Evolutionary conservation across 805 yeast genomes (phyloP).

Genomic region (Yamadazyma sp.): DNA sequence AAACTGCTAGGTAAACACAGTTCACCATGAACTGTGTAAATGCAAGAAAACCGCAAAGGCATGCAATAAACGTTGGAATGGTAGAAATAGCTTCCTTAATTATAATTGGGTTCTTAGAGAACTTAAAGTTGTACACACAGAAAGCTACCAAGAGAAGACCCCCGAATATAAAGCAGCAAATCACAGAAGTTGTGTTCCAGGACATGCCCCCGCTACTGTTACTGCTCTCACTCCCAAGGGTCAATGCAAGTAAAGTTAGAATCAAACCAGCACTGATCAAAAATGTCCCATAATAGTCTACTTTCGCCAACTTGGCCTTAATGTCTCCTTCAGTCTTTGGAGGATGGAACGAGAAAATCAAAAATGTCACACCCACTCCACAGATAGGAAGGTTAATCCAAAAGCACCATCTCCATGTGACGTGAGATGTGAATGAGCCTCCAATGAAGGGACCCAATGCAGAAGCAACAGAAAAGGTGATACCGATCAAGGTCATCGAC

Average conservation of each 20-base stretch:
- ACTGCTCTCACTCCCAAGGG: slow-evolving; percentile 41
- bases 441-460: slow-evolving; percentile 66
- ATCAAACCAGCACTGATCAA: slow-evolving; percentile 45
- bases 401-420: slow-evolving; percentile 78
- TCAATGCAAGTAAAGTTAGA: slow-evolving; percentile 47
- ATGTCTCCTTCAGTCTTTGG: slow-evolving; percentile 43
- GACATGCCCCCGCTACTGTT: slow-evolving; percentile 40
- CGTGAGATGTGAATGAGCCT: slow-evolving; percentile 59
- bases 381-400: slow-evolving; percentile 69
- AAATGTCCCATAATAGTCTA: slow-evolving; percentile 53
- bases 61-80: slow-evolving; percentile 38
- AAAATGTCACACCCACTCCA: slow-evolving; percentile 44
- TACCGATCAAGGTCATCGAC: slow-evolving; percentile 38
- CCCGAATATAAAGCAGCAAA: slow-evolving; percentile 49
- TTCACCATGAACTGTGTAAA: slow-evolving; percentile 42
- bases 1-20: slow-evolving; percentile 34
- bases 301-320: slow-evolving; percentile 34
- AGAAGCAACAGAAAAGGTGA: slow-evolving; percentile 49
- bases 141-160: slow-evolving; percentile 36
- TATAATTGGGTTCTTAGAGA: slow-evolving; percentile 48
- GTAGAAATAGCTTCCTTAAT: slow-evolving; percentile 40
- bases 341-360: slow-evolving; percentile 46
- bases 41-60: slow-evolving; percentile 34
- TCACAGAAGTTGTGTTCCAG: slow-evolving; percentile 58
- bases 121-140: slow-evolving; percentile 40